Conservation (phyloP, 495 filamentous ascomycete genomes). For the Aspergillus bertholletiae region DNA sequence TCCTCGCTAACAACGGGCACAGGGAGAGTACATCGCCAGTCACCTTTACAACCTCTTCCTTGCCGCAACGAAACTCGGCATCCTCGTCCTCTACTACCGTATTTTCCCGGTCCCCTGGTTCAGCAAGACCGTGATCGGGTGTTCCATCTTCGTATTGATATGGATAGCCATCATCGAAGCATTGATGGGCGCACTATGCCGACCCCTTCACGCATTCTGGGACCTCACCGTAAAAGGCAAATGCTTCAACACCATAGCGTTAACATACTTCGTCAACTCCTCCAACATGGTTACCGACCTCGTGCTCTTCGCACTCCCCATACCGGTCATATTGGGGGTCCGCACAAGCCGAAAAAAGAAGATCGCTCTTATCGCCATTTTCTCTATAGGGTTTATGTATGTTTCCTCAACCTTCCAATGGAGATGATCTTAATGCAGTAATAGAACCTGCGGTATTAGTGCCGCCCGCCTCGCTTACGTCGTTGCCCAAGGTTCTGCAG, state of each 20-base stretch:
- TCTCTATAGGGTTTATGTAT: constrained; percentile 4
- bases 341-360: constrained; percentile 1
- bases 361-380: not conserved
- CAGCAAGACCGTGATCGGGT: not conserved
- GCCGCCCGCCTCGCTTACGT: constrained; percentile 3
- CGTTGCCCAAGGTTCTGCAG: not conserved
- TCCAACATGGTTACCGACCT: constrained; percentile 6
- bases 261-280: constrained; percentile 2
- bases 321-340: not conserved
- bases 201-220: constrained; percentile 2
- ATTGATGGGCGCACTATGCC: constrained; percentile 3
- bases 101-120: constrained; percentile 5
- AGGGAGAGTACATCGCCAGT: constrained; percentile 5
- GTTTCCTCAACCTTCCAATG: too few species aligned
- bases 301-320: not conserved
- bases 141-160: not conserved
- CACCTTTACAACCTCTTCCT: constrained; percentile 6
- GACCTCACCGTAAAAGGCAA: not conserved
- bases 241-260: constrained; percentile 1
- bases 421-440: too few species aligned
- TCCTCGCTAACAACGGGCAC: not conserved
- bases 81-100: constrained; percentile 6
- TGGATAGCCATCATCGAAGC: constrained; percentile 4
- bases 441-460: constrained; percentile 4
- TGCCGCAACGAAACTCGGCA: constrained; percentile 2